A percentile compares a stretch with the other conserved stretches of the same genome.
Evolutionary conservation across 768 basidiomycete species (phyloP).

Genomic region (Pisolithus tinctorius): DNA sequence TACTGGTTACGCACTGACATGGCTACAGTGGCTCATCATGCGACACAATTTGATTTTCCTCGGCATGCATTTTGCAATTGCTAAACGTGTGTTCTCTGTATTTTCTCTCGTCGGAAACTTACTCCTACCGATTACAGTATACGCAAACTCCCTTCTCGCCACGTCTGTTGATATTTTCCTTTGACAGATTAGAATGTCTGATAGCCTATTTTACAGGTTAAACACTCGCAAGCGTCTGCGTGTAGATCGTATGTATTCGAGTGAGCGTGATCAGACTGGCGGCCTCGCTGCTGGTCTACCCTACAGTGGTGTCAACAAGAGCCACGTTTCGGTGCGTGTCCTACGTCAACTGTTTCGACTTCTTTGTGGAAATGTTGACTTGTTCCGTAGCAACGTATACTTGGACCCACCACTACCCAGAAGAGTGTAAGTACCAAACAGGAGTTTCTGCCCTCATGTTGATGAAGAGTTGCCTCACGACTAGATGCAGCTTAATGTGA

Average conservation of each 20-base stretch:
- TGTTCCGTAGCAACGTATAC: constrained; percentile 17
- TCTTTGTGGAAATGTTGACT: background rate
- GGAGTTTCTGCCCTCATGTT: background rate
- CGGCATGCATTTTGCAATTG: constrained; percentile 30
- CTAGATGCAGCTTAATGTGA: constrained; percentile 23
- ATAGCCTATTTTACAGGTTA: constrained; percentile 8
- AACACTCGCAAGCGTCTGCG: constrained; percentile 27
- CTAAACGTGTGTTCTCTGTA: constrained; percentile 19
- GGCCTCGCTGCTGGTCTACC: constrained; percentile 1
- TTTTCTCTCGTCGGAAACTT: background rate
- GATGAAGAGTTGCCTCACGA: background rate
- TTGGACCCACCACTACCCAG: constrained; percentile 11
- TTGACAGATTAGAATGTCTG: background rate
- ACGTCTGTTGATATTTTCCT: constrained; percentile 16
- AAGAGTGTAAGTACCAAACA: constrained; percentile 14
- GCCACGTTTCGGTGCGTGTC: constrained; percentile 18
- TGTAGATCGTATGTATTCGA: constrained; percentile 19
- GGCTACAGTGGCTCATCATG: constrained; percentile 24
- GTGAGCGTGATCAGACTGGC: constrained; percentile 19
- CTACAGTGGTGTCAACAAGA: constrained; percentile 11
- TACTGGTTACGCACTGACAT: background rate
- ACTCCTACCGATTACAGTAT: constrained; percentile 13
- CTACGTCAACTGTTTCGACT: background rate
- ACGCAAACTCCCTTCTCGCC: constrained; percentile 28
- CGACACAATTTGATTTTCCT: constrained; percentile 31